Percentiles rank a stretch among this genome's conserved stretches.
These are phyloP conservation scores for Cetraspora pellucida DNA, from an alignment of 192 early-diverging fungal genomes.

Conservation along the genomic window DNA sequence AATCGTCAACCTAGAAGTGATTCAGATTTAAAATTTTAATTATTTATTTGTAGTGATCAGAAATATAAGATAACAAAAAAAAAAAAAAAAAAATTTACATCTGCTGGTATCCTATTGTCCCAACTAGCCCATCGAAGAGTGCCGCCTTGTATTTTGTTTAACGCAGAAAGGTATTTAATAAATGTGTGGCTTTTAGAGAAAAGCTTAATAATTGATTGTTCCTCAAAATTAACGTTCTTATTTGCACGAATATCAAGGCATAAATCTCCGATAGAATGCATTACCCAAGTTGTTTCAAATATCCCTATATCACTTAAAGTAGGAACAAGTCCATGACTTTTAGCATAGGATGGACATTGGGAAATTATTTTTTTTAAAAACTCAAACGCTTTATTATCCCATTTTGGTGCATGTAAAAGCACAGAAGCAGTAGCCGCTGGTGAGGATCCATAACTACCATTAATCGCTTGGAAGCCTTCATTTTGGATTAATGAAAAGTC, in stretches of 20 bases:
- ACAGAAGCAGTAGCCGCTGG: constrained; percentile 22
- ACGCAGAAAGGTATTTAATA: background rate
- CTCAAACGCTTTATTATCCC: constrained; percentile 14
- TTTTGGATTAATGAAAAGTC: constrained; percentile 23
- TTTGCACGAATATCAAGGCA: no score
- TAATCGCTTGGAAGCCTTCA: constrained; percentile 23
- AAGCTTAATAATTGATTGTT: background rate
- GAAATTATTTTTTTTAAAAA: constrained; percentile 23
- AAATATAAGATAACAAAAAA: no score
- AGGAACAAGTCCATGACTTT: background rate
- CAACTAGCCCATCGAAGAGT: constrained; percentile 18
- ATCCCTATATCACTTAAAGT: constrained; percentile 12
- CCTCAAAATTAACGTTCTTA: background rate
- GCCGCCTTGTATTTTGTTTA: background rate
- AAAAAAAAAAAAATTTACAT: background rate
- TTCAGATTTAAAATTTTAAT: no score
- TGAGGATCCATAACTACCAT: constrained; percentile 31
- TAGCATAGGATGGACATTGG: background rate
- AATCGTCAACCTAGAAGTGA: no score
- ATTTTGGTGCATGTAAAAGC: background rate
- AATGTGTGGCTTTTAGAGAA: background rate
- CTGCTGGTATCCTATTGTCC: constrained; percentile 22
- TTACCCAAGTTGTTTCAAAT: constrained; percentile 23
- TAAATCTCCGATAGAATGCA: constrained; percentile 6
- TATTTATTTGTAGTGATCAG: no score